phyloP scores from a whole-genome alignment of 148 eudicot genomes.

The Oxyria digyna region DNA sequence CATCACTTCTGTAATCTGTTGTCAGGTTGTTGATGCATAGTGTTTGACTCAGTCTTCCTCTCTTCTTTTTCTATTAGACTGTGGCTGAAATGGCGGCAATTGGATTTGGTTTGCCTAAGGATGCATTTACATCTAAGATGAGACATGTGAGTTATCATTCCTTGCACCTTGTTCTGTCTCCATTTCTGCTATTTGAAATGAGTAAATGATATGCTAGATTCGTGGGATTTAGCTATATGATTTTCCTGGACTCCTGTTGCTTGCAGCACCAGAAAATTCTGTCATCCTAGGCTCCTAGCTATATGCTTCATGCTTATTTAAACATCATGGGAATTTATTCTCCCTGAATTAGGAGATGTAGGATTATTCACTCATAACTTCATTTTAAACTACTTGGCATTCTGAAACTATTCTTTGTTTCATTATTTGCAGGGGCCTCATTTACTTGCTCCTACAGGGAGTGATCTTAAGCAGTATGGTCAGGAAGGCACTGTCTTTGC shows the following conservation, averaged over 20 bases:
- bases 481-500: slow-evolving; percentile 85
- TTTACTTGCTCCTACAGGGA: slow-evolving; percentile 96
- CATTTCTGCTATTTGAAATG: background rate
- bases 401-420: background rate
- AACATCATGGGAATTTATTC: background rate
- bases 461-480: slow-evolving; percentile 76
- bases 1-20: slow-evolving; percentile 7
- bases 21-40: background rate
- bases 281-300: background rate
- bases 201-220: background rate
- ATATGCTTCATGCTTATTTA: background rate
- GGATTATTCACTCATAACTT: background rate
- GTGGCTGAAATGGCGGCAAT: slow-evolving; percentile 96
- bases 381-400: background rate
- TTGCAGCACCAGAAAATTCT: background rate
- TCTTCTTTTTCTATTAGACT: slow-evolving; percentile 25
- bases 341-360: background rate
- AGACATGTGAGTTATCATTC: slow-evolving; percentile 37
- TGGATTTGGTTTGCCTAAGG: slow-evolving; percentile 71
- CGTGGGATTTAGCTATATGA: background rate
- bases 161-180: background rate
- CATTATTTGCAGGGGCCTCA: slow-evolving; percentile 76
- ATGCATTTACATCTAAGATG: slow-evolving; percentile 92
- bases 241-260: background rate
- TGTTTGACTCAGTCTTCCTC: background rate